phyloP scores from a whole-genome alignment of 306 rosid genomes.

The Dryas octopetala region DNA sequence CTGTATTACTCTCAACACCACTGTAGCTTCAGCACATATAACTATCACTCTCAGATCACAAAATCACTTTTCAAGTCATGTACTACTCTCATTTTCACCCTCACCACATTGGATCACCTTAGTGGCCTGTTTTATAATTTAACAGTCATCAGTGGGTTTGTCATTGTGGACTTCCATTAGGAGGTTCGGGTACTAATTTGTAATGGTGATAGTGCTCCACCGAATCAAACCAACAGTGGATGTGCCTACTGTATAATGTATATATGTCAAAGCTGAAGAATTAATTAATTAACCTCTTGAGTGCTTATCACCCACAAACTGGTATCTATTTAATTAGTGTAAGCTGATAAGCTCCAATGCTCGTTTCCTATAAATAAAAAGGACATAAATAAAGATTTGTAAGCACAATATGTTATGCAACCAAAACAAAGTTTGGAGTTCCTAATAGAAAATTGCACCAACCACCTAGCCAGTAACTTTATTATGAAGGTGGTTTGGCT shows the following conservation, averaged over 20 bases:
- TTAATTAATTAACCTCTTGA: not conserved
- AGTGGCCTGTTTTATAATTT: too few relatives aligned
- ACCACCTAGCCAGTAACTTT: not conserved
- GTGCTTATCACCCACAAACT: not conserved
- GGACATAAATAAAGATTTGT: not conserved
- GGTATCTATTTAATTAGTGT: not conserved
- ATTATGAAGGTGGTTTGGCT: not conserved
- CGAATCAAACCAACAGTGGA: not conserved
- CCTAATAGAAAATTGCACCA: not conserved
- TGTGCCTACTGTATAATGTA: too few relatives aligned
- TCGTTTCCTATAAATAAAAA: not conserved
- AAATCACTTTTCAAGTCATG: too few relatives aligned
- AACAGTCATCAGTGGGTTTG: too few relatives aligned
- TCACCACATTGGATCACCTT: too few relatives aligned
- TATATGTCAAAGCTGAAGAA: not conserved
- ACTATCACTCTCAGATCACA: too few relatives aligned
- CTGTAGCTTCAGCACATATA: too few relatives aligned
- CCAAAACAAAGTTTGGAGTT: not conserved
- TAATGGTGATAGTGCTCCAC: not conserved
- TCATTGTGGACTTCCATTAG: too few relatives aligned
- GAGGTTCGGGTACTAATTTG: not conserved
- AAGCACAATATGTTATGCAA: not conserved
- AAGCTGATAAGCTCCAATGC: not conserved
- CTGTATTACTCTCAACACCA: too few relatives aligned
- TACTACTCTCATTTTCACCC: too few relatives aligned